These are phyloP conservation scores for Russula ochroleuca DNA, from an alignment of 768 basidiomycete genomes.

Conservation along the genomic window DNA sequence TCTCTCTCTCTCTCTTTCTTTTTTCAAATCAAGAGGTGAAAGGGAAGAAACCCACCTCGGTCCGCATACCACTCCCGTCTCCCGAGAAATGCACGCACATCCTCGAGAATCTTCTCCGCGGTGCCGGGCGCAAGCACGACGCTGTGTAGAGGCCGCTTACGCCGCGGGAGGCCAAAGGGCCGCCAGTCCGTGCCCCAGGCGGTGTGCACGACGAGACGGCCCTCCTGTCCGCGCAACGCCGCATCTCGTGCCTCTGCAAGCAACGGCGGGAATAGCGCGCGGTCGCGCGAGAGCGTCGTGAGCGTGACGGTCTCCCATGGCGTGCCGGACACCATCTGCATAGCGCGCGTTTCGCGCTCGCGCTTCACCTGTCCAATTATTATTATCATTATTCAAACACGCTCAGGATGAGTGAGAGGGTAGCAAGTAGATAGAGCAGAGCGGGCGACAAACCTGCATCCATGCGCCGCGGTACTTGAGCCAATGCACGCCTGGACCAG, in stretches of 20 bases:
- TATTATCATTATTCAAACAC: slow-evolving; percentile 38
- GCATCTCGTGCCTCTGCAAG: slow-evolving; percentile 87
- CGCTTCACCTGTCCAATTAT: slow-evolving; percentile 61
- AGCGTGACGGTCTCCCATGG: slow-evolving; percentile 98
- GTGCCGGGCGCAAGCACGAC: slow-evolving; percentile 83
- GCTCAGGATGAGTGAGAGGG: too few relatives aligned
- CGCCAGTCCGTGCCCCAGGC: slow-evolving; percentile 97
- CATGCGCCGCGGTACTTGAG: slow-evolving; percentile 87
- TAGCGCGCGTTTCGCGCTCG: slow-evolving; percentile 88
- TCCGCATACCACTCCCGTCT: slow-evolving; percentile 94
- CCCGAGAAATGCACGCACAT: slow-evolving; percentile 76
- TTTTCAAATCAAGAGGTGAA: not conserved
- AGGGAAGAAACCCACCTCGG: slow-evolving; percentile 55
- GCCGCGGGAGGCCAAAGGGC: slow-evolving; percentile 88
- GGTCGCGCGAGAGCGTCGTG: slow-evolving; percentile 86
- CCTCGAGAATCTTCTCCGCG: slow-evolving; percentile 77
- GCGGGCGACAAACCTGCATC: slow-evolving; percentile 64
- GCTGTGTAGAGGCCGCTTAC: slow-evolving; percentile 80
- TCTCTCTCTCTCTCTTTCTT: too few relatives aligned
- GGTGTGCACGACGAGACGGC: slow-evolving; percentile 92
- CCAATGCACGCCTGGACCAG: slow-evolving; percentile 92
- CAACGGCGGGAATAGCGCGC: slow-evolving; percentile 70
- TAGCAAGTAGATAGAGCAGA: too few relatives aligned
- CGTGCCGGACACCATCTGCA: slow-evolving; percentile 84
- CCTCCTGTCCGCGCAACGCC: slow-evolving; percentile 81